A percentile compares a stretch with the other conserved stretches of the same genome.
Conservation (phyloP, 192 early-diverging fungal genomes). For the Backusella morwellensis region DNA sequence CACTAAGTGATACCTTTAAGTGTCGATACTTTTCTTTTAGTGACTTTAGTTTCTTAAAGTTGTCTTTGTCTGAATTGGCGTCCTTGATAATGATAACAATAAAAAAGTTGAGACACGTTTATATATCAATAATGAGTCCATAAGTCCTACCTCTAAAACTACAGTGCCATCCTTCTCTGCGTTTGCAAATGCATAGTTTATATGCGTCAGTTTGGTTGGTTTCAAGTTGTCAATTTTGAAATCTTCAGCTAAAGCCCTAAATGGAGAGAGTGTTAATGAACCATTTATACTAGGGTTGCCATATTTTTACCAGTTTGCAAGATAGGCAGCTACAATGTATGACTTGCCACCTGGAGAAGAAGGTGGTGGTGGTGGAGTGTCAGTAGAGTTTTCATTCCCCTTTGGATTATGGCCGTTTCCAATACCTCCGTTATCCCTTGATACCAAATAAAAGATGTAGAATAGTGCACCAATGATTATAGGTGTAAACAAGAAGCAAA, state of each 20-base stretch:
- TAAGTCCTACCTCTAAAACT: slow-evolving; percentile 44
- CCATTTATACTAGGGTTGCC: too few relatives aligned
- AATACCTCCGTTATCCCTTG: background rate
- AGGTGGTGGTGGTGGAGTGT: background rate
- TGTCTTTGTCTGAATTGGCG: slow-evolving; percentile 71
- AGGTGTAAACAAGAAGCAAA: background rate
- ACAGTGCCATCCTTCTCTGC: slow-evolving; percentile 59
- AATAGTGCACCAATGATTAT: background rate
- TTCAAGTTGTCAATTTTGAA: slow-evolving; percentile 59
- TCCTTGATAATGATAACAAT: slow-evolving; percentile 35
- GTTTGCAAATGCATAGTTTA: slow-evolving; percentile 80
- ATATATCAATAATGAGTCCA: background rate
- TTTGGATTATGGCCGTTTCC: background rate
- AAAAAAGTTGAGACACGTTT: background rate
- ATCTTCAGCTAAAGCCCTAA: slow-evolving; percentile 66
- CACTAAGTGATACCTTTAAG: slow-evolving; percentile 66
- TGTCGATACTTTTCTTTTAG: slow-evolving; percentile 67
- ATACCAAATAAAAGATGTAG: background rate
- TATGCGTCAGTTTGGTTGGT: slow-evolving; percentile 62
- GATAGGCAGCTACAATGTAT: slow-evolving; percentile 24
- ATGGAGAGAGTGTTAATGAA: too few relatives aligned
- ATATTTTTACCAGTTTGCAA: slow-evolving; percentile 23
- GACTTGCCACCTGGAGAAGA: background rate
- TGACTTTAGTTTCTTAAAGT: slow-evolving; percentile 58
- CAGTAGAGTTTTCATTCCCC: background rate